Conservation (phyloP, 2,329 filamentous ascomycete genomes). For the Orbilia blumenaviensis region DNA sequence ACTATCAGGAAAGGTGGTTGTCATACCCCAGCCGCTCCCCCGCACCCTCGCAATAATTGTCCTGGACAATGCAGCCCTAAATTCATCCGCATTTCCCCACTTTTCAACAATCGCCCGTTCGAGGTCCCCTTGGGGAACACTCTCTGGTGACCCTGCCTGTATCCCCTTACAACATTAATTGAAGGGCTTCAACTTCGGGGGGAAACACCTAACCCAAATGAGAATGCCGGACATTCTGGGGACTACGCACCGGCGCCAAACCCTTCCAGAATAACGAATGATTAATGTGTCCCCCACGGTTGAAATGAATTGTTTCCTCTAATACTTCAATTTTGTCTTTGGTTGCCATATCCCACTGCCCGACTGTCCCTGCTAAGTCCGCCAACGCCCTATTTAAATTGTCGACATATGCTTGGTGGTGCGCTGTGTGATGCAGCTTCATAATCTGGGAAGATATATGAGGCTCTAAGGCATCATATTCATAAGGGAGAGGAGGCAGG, state of each 20-base stretch:
- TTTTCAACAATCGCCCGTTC: constrained; percentile 69
- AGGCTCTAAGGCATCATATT: constrained; percentile 69
- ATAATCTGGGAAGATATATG: constrained; percentile 81
- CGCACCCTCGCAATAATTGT: constrained; percentile 75
- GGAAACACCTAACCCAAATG: not conserved
- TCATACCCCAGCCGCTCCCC: constrained; percentile 79
- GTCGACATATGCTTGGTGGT: constrained; percentile 80
- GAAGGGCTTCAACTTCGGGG: not conserved
- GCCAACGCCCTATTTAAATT: constrained; percentile 75
- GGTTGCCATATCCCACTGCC: not conserved
- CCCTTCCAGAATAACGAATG: constrained; percentile 93
- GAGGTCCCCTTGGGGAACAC: constrained; percentile 61
- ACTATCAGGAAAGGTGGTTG: not conserved
- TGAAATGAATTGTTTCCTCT: constrained; percentile 68
- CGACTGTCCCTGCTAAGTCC: constrained; percentile 58
- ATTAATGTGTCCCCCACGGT: constrained; percentile 92
- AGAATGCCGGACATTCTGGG: not conserved
- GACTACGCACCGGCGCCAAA: constrained; percentile 70
- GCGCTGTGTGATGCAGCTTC: constrained; percentile 80
- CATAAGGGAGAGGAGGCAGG: constrained; percentile 37
- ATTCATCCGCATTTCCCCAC: constrained; percentile 74
- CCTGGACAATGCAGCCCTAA: constrained; percentile 71
- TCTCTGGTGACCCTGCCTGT: constrained; percentile 20
- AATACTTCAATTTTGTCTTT: constrained; percentile 7
- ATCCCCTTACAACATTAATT: not conserved